These are phyloP conservation scores for Candida insectalens DNA, from an alignment of 805 yeast genomes.

Conservation along the genomic window DNA sequence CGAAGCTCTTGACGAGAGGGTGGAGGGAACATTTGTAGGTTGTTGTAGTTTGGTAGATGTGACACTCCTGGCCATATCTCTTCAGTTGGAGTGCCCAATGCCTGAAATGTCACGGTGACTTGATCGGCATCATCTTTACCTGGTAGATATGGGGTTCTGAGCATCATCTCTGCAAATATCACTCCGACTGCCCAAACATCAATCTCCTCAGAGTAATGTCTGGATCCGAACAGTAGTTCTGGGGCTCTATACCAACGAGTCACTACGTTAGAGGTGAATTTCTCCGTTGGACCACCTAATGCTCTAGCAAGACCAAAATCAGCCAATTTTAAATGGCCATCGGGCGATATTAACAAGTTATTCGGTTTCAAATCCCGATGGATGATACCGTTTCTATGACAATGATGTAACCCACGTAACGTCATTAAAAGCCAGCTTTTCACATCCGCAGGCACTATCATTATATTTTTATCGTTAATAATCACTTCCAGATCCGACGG, in stretches of 20 bases:
- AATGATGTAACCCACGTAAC: slow-evolving; percentile 87
- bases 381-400: slow-evolving; percentile 82
- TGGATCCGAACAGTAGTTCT: slow-evolving; percentile 79
- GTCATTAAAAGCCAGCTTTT: slow-evolving; percentile 95
- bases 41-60: slow-evolving; percentile 64
- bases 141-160: slow-evolving; percentile 90
- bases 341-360: slow-evolving; percentile 77
- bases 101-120: slow-evolving; percentile 85
- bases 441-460: slow-evolving; percentile 79
- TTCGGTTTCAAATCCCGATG: slow-evolving; percentile 94
- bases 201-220: slow-evolving; percentile 80
- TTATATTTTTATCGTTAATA: slow-evolving; percentile 66
- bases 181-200: slow-evolving; percentile 97
- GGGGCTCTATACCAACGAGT: slow-evolving; percentile 99
- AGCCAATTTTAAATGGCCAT: slow-evolving; percentile 84
- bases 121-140: slow-evolving; percentile 89
- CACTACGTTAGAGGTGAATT: slow-evolving; percentile 85
- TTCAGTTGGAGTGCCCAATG: slow-evolving; percentile 94
- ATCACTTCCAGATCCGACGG: slow-evolving; percentile 89
- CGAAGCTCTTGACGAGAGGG: slow-evolving; percentile 76
- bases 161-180: slow-evolving; percentile 92
- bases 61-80: slow-evolving; percentile 86
- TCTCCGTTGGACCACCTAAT: slow-evolving; percentile 66
- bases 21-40: slow-evolving; percentile 67
- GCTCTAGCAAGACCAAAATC: slow-evolving; percentile 96